Base-by-base conservation (phyloP, 106 monocot species). In the Amphibolis antarctica region DNA sequence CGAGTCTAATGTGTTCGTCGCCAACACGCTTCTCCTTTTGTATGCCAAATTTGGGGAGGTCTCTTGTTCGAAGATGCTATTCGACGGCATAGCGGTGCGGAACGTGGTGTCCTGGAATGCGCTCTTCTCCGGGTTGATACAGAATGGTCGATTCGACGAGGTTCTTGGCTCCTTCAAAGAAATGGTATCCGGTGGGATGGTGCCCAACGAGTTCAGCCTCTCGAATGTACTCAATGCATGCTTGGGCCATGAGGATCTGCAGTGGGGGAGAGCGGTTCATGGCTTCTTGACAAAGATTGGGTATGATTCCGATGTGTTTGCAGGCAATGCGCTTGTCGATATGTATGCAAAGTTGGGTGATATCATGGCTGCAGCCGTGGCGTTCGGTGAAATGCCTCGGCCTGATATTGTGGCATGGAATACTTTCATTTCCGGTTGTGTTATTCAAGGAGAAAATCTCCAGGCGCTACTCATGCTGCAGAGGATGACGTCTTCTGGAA, bases 381-480 rank as follows among this genome's bases (percentile, higher is more conserved):
- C 77, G 58, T 93, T 93, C 46, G 51, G 73, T 28, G 66, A 70
- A 46, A 83, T 88, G 12, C 3, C 12, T 64, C 46, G 19, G 15
- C 72, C 67, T 0, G 89, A 94, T 75, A 54, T 83, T 17, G 46
- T 94, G 52, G 81, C 93, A 1, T 94, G 89, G 89, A 94, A 94
- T 69, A 81, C 86, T 45, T 72, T 87, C 9, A 81, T 98, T 45
- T 68, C 86, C 0, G 96, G 91, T 1, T 87, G 90, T 46, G 96
- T 98, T 22, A 70, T 77, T 59, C 73, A 79, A 49, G 80, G 86
- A 6, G 60, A 69, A 30, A 73, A 84, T 60, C 26, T 51, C 18
- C 60, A 52, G 27, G 86, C 90, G 4, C 28, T 67, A 60, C 57
- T 68, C 5, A 49, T 91, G 17, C 78, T 87, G 5, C 36, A 17